Percentiles rank a stretch among this genome's conserved stretches.
Conservation (phyloP, 2,329 filamentous ascomycete species). For the Microcyclospora pomicola region DNA sequence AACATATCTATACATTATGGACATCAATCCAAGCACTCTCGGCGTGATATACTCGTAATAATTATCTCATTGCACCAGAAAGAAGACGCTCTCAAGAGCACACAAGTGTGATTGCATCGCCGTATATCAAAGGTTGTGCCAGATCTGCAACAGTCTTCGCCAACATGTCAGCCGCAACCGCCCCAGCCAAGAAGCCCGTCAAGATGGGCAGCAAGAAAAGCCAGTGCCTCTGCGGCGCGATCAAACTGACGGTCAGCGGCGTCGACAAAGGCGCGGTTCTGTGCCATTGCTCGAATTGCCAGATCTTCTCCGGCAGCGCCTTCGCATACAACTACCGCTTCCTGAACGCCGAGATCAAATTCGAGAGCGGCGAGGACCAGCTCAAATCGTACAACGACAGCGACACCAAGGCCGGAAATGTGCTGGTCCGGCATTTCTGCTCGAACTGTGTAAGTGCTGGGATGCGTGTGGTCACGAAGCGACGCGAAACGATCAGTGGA, state of each 20-base stretch:
- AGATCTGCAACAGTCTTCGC: no score
- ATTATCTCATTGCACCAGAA: no score
- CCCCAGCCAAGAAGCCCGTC: slow-evolving; percentile 4
- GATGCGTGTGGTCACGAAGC: neutral
- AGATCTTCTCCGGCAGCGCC: slow-evolving; percentile 8
- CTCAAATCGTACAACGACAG: slow-evolving; percentile 13
- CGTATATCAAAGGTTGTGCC: no score
- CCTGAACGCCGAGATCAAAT: slow-evolving; percentile 12
- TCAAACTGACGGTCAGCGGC: slow-evolving; percentile 14
- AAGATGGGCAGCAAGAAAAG: neutral
- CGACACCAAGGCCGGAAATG: slow-evolving; percentile 15
- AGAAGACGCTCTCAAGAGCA: no score
- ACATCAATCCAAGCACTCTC: no score
- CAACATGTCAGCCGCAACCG: slow-evolving; percentile 2
- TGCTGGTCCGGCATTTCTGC: slow-evolving; percentile 16
- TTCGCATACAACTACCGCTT: slow-evolving; percentile 20
- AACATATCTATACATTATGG: no score
- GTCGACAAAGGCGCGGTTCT: slow-evolving; percentile 18
- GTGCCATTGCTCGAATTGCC: slow-evolving; percentile 19
- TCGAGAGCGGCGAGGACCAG: slow-evolving; percentile 13
- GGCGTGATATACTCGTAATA: no score
- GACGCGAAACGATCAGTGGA: neutral
- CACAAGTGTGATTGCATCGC: no score
- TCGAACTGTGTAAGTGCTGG: slow-evolving; percentile 13
- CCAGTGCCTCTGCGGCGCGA: slow-evolving; percentile 16